phyloP scores from a whole-genome alignment of 371 early-diverging fungal species.

The Phascolomyces articulosus region DNA sequence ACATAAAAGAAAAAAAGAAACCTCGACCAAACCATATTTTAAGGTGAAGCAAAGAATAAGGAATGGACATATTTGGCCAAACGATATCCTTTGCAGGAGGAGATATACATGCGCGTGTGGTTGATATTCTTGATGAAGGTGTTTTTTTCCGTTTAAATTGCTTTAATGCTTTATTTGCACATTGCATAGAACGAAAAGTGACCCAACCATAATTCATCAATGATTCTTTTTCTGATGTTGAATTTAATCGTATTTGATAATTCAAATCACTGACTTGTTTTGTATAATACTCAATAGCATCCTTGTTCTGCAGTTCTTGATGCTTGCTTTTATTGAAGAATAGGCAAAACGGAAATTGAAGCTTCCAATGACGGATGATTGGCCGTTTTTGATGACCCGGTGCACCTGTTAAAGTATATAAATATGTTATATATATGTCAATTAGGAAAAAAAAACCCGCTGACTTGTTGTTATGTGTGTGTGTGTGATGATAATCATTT shows the following conservation, averaged over 20 bases:
- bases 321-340: not conserved
- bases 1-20: constrained; percentile 55
- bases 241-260: constrained; percentile 48
- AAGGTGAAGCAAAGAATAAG: constrained; percentile 41
- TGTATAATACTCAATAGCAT: constrained; percentile 76
- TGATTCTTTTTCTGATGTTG: constrained; percentile 32
- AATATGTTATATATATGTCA: not conserved
- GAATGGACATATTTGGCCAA: constrained; percentile 75
- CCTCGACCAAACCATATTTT: constrained; percentile 58
- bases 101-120: constrained; percentile 38
- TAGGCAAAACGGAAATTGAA: not conserved
- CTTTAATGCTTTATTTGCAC: constrained; percentile 31
- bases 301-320: constrained; percentile 48
- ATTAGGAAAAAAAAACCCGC: not conserved
- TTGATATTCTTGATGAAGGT: no score
- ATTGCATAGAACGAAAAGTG: constrained; percentile 54
- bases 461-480: not conserved
- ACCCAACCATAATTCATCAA: constrained; percentile 68
- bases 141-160: constrained; percentile 19
- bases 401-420: not conserved
- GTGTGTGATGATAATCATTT: not conserved
- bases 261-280: constrained; percentile 49
- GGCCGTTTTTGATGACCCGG: constrained; percentile 40
- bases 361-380: not conserved
- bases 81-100: constrained; percentile 79